These are phyloP conservation scores for Colletotrichum kahawae DNA, from an alignment of 2,329 filamentous ascomycete species.

Conservation along the genomic window DNA sequence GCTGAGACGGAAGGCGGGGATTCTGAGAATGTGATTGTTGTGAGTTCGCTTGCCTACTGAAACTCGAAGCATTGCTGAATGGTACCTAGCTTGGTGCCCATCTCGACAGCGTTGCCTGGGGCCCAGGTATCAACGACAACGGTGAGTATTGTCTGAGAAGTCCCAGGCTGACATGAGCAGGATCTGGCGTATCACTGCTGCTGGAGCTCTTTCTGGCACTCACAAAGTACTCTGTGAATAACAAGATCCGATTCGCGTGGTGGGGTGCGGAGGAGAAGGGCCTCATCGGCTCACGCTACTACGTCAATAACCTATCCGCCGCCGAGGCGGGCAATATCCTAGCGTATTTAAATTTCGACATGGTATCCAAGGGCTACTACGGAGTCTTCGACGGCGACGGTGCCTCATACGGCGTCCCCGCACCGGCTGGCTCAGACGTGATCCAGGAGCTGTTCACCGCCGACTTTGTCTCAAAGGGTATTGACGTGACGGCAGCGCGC, in stretches of 20 bases:
- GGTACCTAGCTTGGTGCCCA: slow-evolving; percentile 40
- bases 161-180: neutral
- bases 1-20: slow-evolving; percentile 50
- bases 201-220: slow-evolving; percentile 46
- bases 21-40: slow-evolving; percentile 42
- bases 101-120: slow-evolving; percentile 47
- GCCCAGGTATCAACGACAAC: slow-evolving; percentile 52
- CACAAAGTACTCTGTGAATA: slow-evolving; percentile 36
- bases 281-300: slow-evolving; percentile 38
- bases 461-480: slow-evolving; percentile 34
- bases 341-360: slow-evolving; percentile 46
- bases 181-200: slow-evolving; percentile 42
- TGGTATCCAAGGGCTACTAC: slow-evolving; percentile 40
- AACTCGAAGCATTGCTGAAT: neutral
- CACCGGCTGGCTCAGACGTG: slow-evolving; percentile 35
- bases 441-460: slow-evolving; percentile 38
- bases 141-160: slow-evolving; percentile 25
- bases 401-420: slow-evolving; percentile 40
- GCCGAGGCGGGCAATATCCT: slow-evolving; percentile 38
- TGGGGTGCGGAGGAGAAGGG: slow-evolving; percentile 52
- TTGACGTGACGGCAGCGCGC: slow-evolving; percentile 30
- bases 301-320: slow-evolving; percentile 38
- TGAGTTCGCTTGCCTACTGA: neutral
- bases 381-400: slow-evolving; percentile 40
- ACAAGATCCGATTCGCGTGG: slow-evolving; percentile 47